A percentile compares a stretch with the other conserved stretches of the same genome.
These are phyloP conservation scores for Metroxylon sagu DNA, from an alignment of 176 grass and related monocot genomes.

Conservation along the genomic window DNA sequence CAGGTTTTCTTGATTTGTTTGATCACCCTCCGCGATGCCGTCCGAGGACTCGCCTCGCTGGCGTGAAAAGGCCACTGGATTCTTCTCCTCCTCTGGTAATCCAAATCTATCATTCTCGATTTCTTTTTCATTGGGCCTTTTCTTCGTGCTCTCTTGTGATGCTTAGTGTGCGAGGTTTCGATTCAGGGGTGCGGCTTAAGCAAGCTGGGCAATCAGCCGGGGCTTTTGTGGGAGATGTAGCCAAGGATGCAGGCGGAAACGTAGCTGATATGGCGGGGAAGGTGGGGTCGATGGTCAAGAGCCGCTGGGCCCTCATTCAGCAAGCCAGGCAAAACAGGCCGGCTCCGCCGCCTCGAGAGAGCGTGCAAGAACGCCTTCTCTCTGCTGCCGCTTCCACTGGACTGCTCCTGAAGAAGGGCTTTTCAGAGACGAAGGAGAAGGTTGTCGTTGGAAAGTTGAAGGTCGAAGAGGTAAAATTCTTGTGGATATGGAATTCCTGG, in stretches of 20 bases:
- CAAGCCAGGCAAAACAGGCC: slow-evolving; percentile 47
- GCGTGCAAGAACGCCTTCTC: slow-evolving; percentile 75
- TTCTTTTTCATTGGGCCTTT: not conserved
- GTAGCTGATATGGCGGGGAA: slow-evolving; percentile 68
- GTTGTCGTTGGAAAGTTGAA: slow-evolving; percentile 94
- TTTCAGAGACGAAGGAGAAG: slow-evolving; percentile 89
- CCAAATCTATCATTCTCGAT: not conserved
- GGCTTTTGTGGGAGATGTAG: not conserved
- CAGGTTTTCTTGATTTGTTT: too few species aligned
- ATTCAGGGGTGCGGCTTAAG: slow-evolving; percentile 71
- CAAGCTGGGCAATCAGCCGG: slow-evolving; percentile 72
- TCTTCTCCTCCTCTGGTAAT: slow-evolving; percentile 87
- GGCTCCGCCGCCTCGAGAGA: slow-evolving; percentile 39
- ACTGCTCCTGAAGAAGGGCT: slow-evolving; percentile 70
- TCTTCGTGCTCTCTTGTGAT: slow-evolving; percentile 5
- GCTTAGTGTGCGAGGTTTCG: not conserved
- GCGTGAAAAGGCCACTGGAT: slow-evolving; percentile 69
- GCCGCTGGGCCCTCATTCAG: slow-evolving; percentile 68
- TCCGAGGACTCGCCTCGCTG: slow-evolving; percentile 53
- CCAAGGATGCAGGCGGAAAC: slow-evolving; percentile 43
- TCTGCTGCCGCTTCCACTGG: slow-evolving; percentile 74
- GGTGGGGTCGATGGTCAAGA: slow-evolving; percentile 82
- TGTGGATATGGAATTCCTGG: not conserved
- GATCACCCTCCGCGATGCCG: slow-evolving; percentile 30
- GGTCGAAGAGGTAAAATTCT: slow-evolving; percentile 73